Base-by-base conservation (phyloP, 2,329 filamentous ascomycete species). In the Penicillium italicum region DNA sequence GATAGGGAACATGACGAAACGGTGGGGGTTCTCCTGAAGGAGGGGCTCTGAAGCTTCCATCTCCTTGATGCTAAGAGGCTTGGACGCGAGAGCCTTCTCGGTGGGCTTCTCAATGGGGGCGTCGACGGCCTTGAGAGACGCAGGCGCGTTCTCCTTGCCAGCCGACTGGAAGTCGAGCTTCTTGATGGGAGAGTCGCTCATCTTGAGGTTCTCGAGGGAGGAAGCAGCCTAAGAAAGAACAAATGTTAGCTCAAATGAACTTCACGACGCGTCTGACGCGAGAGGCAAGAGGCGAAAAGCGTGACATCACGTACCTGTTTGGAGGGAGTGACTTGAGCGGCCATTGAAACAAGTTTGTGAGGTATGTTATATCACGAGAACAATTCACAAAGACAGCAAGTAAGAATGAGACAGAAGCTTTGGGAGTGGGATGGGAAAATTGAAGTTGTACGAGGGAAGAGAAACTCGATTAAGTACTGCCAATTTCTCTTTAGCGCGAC, bases 1-100 rank as follows among this genome's bases (percentile, higher is more conserved):
- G 77, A 99, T 96, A 65, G 94, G 94, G 80, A 99, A 99, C 60
- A 99, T 84, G 57, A 99, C 94, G 71, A 99, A 99, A 69, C 94
- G 90, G 66, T 96, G 85, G 60, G 91, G 88, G 79, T 99, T 99
- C 79, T 97, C 94, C 74, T 91, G 89, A 7, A 99, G 85, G 50
- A 99, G 82, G 55, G 94, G 94, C 83, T 99, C 94, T 55, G 91
- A 84, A 55, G 83, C 82, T 77, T 96, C 90, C 48, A 88, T 82
- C 28, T 82, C 66, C 77, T 88, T 88, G 72, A 86, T 80, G 22
- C 76, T 76, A 38, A 82, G 65, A 49, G 80, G 72, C 60, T 72
- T 72, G 40, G 78, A 72, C 18, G 60, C 56, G 64, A 79, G 40
- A 40, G 69, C 60, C 66, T 80, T 64, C 76, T 81, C 62, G 70